Percentiles rank a stretch among this genome's conserved stretches.
phyloP scores from a whole-genome alignment of 2,329 filamentous ascomycete genomes.

The Elsinoe arachidis region DNA sequence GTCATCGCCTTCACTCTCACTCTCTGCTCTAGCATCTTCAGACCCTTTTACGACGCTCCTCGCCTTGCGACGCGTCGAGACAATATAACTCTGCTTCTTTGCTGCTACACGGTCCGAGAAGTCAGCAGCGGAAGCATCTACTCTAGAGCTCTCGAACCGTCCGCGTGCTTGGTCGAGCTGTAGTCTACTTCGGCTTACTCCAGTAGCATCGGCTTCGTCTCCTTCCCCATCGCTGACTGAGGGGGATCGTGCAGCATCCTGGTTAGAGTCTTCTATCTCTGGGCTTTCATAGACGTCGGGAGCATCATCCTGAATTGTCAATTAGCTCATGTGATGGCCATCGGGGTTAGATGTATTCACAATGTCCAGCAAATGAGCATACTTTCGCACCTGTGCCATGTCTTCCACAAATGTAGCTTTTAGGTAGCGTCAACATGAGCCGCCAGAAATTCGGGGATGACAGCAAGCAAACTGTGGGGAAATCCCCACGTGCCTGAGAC shows the following conservation, averaged over 20 bases:
- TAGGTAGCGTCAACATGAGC: background rate
- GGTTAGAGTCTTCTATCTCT: conserved; percentile 75
- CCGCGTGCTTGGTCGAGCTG: conserved; percentile 71
- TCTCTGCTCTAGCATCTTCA: conserved; percentile 21
- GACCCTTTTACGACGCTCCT: conserved; percentile 30
- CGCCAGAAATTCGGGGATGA: conserved; percentile 2
- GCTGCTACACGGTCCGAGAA: conserved; percentile 82
- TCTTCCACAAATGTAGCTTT: background rate
- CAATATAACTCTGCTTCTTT: conserved; percentile 76
- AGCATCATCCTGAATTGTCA: conserved; percentile 36
- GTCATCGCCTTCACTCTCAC: conserved; percentile 30
- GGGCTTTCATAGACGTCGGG: conserved; percentile 97
- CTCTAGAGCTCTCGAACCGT: conserved; percentile 64
- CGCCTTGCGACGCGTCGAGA: conserved; percentile 58
- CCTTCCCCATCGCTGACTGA: conserved; percentile 19
- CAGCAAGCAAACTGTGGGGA: background rate
- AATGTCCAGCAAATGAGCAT: conserved; percentile 17
- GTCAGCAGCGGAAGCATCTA: conserved; percentile 71
- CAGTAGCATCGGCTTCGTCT: conserved; percentile 45
- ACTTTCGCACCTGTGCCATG: conserved; percentile 18
- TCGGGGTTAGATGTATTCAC: background rate
- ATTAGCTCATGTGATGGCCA: background rate
- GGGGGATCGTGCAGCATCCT: conserved; percentile 12
- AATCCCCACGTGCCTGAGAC: background rate
- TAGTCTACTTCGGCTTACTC: conserved; percentile 66